Evolutionary conservation across 2,329 filamentous ascomycete species (phyloP), one percentile per base, ranked within the genome.

Genomic region (Aspergillus oerlinghausenensis): DNA sequence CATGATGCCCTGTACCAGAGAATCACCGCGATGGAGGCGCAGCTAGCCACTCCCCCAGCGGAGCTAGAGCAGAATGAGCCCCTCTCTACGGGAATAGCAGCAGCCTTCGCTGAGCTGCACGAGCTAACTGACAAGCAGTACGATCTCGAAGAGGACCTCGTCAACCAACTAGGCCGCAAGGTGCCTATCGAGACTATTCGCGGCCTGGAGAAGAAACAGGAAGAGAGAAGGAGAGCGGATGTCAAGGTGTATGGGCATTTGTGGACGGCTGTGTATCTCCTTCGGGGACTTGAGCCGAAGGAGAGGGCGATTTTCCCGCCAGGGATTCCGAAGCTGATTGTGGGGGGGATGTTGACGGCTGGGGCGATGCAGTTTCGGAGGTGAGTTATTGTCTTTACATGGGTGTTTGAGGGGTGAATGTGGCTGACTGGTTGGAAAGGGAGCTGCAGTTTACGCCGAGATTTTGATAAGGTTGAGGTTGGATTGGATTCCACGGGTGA

Each of bases 261-360:
- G 2, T 53, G 51, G 51, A 53, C 29, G 19, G 52, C 52, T 11
- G 52, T 49, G n/a, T 54, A 54, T 49, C 26, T 54, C 4, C 45
- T 54, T 4, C 52, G 52, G 1, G 32, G 52, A 3, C 17, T 54
- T 19, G 47, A 25, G 29, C 52, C 45, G 1, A 50, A 50, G 29
- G 52, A 54, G 21, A 21, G 52, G 14, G 52, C 45, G 19, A 50
- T 55, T 32, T 55, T 55, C 25, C 53, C 53, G 25, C 53, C 53
- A 8, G 53, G 53, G 2, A 50, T 55, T 47, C 53, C 53, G 0
- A 50, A 50, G 48, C 5, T 55, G 25, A 35, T 55, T 19, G 21
- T 32, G 23, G 43, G 21, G 47, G 53, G 35, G 35, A 55, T 55
- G 53, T 10, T 55, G 53, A 50, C 53, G 10, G 53, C 53, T 8